Conservation (phyloP, 352 stramenopile genomes). For the Phytophthora citrophthora region DNA sequence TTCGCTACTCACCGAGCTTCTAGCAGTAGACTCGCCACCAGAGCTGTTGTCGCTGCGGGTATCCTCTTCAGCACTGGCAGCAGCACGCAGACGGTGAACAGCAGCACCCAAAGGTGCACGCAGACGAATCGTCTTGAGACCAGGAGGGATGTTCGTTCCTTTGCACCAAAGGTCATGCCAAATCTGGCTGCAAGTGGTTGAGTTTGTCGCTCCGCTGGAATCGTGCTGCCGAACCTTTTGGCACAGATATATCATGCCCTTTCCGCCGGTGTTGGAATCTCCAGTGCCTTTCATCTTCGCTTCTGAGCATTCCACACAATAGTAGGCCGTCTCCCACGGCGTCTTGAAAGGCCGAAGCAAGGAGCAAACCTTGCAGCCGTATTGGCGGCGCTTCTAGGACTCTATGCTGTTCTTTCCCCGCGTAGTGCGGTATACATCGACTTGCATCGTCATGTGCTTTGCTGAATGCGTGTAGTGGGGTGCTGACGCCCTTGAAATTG, state of each 20-base stretch:
- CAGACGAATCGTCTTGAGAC: constrained; percentile 1
- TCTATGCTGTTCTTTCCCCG: neutral
- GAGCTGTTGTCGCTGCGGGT: neutral
- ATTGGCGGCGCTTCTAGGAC: constrained; percentile 1
- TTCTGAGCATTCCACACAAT: constrained; percentile 3
- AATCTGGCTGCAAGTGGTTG: constrained; percentile 6
- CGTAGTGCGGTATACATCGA: neutral
- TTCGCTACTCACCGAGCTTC: neutral
- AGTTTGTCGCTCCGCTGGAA: neutral
- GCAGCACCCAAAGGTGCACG: neutral
- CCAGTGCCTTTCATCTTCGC: neutral
- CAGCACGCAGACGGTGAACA: neutral
- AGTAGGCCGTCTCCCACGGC: neutral
- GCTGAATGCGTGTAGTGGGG: neutral
- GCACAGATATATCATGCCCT: neutral
- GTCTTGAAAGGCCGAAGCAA: neutral
- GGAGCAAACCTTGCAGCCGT: constrained; percentile 6
- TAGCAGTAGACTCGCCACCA: neutral
- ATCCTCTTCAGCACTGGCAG: too few species aligned
- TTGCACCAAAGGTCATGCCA: neutral
- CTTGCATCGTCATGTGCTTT: constrained; percentile 1
- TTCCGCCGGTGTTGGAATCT: neutral
- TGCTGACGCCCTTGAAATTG: neutral
- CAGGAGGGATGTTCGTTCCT: neutral
- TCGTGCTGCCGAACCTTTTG: constrained; percentile 5